Evolutionary conservation across 2,329 filamentous ascomycete species (phyloP).

Genomic region (Passalora sequoiae): DNA sequence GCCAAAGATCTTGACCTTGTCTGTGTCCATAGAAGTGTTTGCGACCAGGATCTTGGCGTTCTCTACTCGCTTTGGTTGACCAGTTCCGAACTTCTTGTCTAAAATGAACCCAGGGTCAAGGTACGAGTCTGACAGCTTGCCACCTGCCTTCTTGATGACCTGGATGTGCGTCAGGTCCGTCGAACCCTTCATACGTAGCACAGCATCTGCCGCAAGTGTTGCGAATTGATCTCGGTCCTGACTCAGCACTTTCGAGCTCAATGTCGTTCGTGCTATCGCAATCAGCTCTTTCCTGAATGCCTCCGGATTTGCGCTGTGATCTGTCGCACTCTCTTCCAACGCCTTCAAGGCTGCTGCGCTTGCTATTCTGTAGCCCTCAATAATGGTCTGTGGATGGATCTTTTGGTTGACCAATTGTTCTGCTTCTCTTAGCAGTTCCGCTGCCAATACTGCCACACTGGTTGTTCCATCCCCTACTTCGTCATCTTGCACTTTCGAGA

Average conservation of each 20-base stretch:
- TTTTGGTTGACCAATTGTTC: slow-evolving; percentile 97
- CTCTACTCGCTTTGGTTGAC: slow-evolving; percentile 94
- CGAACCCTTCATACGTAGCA: slow-evolving; percentile 81
- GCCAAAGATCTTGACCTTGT: slow-evolving; percentile 99
- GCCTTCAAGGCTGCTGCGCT: slow-evolving; percentile 81
- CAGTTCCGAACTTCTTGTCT: slow-evolving; percentile 98
- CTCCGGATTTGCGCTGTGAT: slow-evolving; percentile 78
- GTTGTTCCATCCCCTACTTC: slow-evolving; percentile 98
- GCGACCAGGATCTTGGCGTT: slow-evolving; percentile 98
- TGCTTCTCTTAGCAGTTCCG: slow-evolving; percentile 89
- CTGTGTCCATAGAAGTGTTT: slow-evolving; percentile 98
- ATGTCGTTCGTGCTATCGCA: slow-evolving; percentile 86
- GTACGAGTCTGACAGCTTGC: slow-evolving; percentile 96
- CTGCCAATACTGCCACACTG: slow-evolving; percentile 91
- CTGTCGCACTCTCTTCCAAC: slow-evolving; percentile 76
- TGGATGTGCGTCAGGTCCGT: slow-evolving; percentile 96
- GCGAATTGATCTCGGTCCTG: slow-evolving; percentile 93
- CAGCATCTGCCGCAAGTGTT: slow-evolving; percentile 81
- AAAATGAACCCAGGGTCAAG: slow-evolving; percentile 97
- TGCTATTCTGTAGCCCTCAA: slow-evolving; percentile 97
- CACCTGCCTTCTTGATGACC: slow-evolving; percentile 98
- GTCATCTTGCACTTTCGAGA: slow-evolving; percentile 98
- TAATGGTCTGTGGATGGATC: slow-evolving; percentile 98
- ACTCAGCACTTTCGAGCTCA: slow-evolving; percentile 93
- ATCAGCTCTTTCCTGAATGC: slow-evolving; percentile 86